Percentiles rank a stretch among this genome's conserved stretches.
Conservation (phyloP, 1,284 basidiomycete genomes). For the Ceratobasidium sp. region DNA sequence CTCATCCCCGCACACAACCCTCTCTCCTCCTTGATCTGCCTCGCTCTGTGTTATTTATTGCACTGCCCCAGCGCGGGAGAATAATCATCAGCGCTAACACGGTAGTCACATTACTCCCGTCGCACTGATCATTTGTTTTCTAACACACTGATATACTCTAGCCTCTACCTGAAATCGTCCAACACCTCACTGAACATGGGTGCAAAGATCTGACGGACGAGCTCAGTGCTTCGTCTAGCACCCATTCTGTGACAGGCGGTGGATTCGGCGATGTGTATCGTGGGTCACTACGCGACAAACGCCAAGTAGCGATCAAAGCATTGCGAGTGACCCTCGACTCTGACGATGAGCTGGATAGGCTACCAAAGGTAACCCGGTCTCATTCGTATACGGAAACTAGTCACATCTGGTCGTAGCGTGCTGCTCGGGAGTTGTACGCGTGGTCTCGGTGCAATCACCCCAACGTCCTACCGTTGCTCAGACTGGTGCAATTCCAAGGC, state of each 20-base stretch:
- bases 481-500: background rate
- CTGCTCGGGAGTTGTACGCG: conserved; percentile 5
- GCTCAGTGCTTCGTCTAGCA: background rate
- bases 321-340: background rate
- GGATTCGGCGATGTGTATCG: conserved; percentile 18
- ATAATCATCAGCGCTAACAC: too few relatives aligned
- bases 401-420: background rate
- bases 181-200: background rate
- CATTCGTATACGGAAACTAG: background rate
- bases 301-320: conserved; percentile 2
- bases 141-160: background rate
- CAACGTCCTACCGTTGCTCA: conserved; percentile 5
- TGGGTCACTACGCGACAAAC: background rate
- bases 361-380: background rate
- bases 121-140: background rate
- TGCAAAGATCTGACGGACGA: conserved; percentile 17
- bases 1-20: too few relatives aligned
- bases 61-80: too few relatives aligned
- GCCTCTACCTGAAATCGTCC: background rate
- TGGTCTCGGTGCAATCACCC: conserved; percentile 26
- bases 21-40: too few relatives aligned
- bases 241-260: background rate
- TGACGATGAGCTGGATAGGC: background rate
- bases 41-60: too few relatives aligned
- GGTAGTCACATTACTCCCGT: background rate